Percentiles rank a stretch among this genome's conserved stretches.
phyloP scores from a whole-genome alignment of 2,329 filamentous ascomycete genomes.

The Xylaria polymorpha region DNA sequence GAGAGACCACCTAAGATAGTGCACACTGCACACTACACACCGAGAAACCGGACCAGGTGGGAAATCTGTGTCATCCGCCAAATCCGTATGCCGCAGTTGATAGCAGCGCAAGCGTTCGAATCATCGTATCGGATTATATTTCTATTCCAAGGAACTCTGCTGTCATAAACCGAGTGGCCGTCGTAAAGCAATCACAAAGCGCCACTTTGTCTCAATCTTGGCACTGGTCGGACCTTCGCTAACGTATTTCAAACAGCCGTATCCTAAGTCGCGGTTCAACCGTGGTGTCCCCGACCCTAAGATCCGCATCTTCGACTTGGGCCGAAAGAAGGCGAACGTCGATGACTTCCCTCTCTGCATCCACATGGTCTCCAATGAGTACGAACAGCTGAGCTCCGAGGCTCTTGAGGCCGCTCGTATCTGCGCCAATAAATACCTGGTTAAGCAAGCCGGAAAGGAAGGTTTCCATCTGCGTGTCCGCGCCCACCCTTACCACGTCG shows the following conservation, averaged over 20 bases:
- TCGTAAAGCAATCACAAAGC: not conserved
- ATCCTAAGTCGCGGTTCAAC: conserved; percentile 99
- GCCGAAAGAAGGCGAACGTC: conserved; percentile 97
- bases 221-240: conserved; percentile 42
- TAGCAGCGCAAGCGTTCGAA: not conserved
- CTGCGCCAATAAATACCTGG: conserved; percentile 98
- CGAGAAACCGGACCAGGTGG: conserved; percentile 15
- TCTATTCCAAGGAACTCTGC: not conserved
- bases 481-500: conserved; percentile 99
- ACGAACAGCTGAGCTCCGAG: conserved; percentile 99
- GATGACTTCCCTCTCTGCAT: conserved; percentile 99
- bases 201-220: not conserved
- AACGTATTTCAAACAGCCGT: conserved; percentile 80
- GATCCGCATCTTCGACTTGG: conserved; percentile 98
- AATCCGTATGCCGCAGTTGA: not conserved
- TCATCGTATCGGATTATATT: not conserved
- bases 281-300: conserved; percentile 91
- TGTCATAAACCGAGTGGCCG: not conserved
- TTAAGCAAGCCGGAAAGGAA: conserved; percentile 79
- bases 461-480: conserved; percentile 80
- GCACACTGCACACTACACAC: not conserved
- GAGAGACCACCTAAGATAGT: conserved; percentile 47
- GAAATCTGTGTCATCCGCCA: conserved; percentile 10
- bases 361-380: conserved; percentile 99
- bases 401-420: conserved; percentile 99